Conservation (phyloP, 345 rosid species). For the Hibiscus syriacus region DNA sequence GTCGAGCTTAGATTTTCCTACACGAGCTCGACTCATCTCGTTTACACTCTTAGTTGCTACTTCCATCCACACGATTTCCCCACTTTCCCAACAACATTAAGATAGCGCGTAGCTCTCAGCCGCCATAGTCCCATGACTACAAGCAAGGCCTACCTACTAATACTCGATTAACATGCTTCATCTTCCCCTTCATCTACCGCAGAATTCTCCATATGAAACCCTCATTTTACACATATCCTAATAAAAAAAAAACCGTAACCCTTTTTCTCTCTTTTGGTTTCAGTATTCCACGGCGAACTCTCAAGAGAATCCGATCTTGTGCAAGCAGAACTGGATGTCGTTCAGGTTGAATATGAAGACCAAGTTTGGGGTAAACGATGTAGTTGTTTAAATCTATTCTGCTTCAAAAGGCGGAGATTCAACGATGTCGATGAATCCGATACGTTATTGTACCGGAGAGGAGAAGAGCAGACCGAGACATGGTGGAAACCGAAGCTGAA, state of each 20-base stretch:
- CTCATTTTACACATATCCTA: not conserved
- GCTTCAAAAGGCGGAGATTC: constrained; percentile 21
- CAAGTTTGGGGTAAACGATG: constrained; percentile 13
- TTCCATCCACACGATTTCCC: too few relatives aligned
- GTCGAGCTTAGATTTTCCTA: too few relatives aligned
- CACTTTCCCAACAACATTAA: too few relatives aligned
- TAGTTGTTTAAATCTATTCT: constrained; percentile 28
- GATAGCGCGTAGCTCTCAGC: too few relatives aligned
- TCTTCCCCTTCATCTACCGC: not conserved
- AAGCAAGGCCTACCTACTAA: too few relatives aligned
- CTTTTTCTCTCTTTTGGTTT: not conserved
- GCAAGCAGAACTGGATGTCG: not conserved
- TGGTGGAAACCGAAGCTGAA: constrained; percentile 34
- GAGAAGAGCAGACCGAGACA: constrained; percentile 4
- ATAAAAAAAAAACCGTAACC: not conserved
- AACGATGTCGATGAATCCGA: not conserved
- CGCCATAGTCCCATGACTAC: too few relatives aligned
- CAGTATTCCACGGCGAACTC: not conserved
- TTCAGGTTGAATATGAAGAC: not conserved
- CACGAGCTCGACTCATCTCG: too few relatives aligned
- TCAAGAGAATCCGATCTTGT: constrained; percentile 1
- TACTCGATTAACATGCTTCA: too few relatives aligned
- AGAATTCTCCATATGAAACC: not conserved
- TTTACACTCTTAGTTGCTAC: too few relatives aligned
- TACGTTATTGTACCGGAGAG: constrained; percentile 1